Evolutionary conservation across 140 eudicot species (phyloP).

Genomic region (Flaveria floridana): DNA sequence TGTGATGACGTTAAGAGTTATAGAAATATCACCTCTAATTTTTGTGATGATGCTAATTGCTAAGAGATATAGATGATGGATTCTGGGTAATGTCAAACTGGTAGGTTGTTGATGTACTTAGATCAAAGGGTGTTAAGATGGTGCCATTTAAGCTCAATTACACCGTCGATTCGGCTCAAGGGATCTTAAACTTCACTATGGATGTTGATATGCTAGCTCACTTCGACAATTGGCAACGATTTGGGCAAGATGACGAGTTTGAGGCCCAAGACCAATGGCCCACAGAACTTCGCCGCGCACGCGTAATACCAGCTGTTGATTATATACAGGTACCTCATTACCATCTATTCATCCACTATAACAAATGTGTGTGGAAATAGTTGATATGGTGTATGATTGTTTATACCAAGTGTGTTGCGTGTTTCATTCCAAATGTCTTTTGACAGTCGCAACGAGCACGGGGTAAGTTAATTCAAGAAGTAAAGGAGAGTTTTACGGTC

Average conservation of each 20-base stretch:
- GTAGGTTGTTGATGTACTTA: conserved; percentile 72
- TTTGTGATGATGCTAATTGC: neutral
- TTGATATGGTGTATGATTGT: neutral
- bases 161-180: conserved; percentile 84
- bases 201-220: conserved; percentile 95
- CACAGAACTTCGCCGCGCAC: conserved; percentile 75
- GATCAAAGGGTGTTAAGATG: conserved; percentile 82
- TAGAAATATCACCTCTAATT: neutral
- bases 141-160: conserved; percentile 70
- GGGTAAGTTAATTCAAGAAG: conserved; percentile 69
- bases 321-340: conserved; percentile 60
- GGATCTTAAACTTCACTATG: conserved; percentile 89
- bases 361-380: neutral
- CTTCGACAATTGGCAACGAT: conserved; percentile 89
- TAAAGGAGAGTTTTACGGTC: conserved; percentile 59
- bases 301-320: conserved; percentile 81
- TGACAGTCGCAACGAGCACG: conserved; percentile 84
- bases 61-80: conserved; percentile 6
- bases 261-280: conserved; percentile 99
- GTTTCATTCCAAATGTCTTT: neutral
- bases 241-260: conserved; percentile 57
- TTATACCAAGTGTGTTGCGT: neutral
- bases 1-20: neutral
- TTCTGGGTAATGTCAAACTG: conserved; percentile 9
- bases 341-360: neutral